A percentile compares a stretch with the other conserved stretches of the same genome.
Conservation (phyloP, 352 stramenopile species). For the Phytophthora pini region DNA sequence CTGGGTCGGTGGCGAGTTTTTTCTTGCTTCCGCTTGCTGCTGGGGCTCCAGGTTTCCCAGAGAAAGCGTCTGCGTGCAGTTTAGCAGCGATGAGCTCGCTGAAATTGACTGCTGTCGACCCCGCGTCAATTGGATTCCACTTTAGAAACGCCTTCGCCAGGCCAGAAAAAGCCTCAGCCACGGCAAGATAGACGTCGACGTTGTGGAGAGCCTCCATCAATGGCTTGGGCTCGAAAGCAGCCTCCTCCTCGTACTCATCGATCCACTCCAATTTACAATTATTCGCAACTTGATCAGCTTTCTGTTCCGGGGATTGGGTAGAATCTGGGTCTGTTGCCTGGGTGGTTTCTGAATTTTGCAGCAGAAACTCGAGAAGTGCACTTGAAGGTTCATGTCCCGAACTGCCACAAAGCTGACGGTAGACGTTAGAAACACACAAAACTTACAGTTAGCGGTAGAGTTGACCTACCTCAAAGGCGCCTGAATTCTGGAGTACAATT, state of each 20-base stretch:
- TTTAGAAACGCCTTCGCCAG: slow-evolving; percentile 42
- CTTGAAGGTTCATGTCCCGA: slow-evolving; percentile 38
- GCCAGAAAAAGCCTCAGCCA: slow-evolving; percentile 37
- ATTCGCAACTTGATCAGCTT: background rate
- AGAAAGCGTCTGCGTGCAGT: slow-evolving; percentile 1
- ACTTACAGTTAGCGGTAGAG: too few species aligned
- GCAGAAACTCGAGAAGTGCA: slow-evolving; percentile 44
- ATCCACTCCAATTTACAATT: slow-evolving; percentile 61
- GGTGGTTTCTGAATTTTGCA: slow-evolving; percentile 7
- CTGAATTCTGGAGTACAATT: slow-evolving; percentile 42
- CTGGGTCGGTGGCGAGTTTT: slow-evolving; percentile 30
- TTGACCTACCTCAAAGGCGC: slow-evolving; percentile 48
- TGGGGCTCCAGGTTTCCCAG: slow-evolving; percentile 19
- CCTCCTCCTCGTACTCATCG: slow-evolving; percentile 48
- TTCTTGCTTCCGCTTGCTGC: slow-evolving; percentile 47
- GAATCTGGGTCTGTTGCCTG: slow-evolving; percentile 14
- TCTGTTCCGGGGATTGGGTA: slow-evolving; percentile 8
- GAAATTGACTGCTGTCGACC: slow-evolving; percentile 25
- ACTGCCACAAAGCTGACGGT: slow-evolving; percentile 39
- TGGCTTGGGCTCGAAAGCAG: slow-evolving; percentile 32
- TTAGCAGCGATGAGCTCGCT: slow-evolving; percentile 31
- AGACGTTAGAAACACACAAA: background rate
- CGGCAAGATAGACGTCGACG: slow-evolving; percentile 48
- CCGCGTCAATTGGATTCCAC: slow-evolving; percentile 35
- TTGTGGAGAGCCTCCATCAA: slow-evolving; percentile 42